Conservation (phyloP, 345 rosid genomes). For the Gossypium thurberi region DNA sequence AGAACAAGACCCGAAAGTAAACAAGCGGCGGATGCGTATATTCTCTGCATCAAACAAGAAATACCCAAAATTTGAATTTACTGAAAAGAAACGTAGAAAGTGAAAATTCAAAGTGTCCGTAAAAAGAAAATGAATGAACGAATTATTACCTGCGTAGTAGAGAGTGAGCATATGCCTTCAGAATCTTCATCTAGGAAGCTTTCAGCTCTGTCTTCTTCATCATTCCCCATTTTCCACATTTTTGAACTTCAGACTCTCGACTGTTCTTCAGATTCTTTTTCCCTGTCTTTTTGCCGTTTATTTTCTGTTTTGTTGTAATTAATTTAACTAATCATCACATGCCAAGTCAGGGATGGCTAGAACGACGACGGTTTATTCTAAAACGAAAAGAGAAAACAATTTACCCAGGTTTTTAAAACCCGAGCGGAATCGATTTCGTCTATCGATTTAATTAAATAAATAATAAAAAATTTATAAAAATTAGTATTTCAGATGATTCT, state of each 20-base stretch:
- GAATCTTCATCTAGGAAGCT: slow-evolving; percentile 50
- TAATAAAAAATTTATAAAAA: too few species aligned
- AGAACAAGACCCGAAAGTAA: slow-evolving; percentile 55
- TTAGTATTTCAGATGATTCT: too few species aligned
- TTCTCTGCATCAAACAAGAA: slow-evolving; percentile 39
- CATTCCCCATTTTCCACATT: slow-evolving; percentile 30
- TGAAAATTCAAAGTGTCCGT: not conserved
- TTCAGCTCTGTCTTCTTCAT: slow-evolving; percentile 41
- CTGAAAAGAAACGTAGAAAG: slow-evolving; percentile 19
- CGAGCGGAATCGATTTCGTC: too few species aligned
- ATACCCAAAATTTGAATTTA: slow-evolving; percentile 2
- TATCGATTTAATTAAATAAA: too few species aligned
- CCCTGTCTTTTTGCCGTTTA: not conserved
- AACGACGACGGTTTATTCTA: not conserved
- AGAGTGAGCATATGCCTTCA: slow-evolving; percentile 63
- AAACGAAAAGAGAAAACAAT: too few species aligned
- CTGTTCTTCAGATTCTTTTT: not conserved
- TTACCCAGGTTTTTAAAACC: too few species aligned
- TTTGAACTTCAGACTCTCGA: not conserved
- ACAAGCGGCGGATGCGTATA: slow-evolving; percentile 67
- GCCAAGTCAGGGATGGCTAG: too few species aligned
- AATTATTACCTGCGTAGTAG: slow-evolving; percentile 20
- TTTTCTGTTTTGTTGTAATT: not conserved
- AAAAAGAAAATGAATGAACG: slow-evolving; percentile 16
- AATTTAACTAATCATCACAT: not conserved